A percentile compares a stretch with the other conserved stretches of the same genome.
Evolutionary conservation across 2,329 filamentous ascomycete species (phyloP).

Genomic region (Fusarium globosum): DNA sequence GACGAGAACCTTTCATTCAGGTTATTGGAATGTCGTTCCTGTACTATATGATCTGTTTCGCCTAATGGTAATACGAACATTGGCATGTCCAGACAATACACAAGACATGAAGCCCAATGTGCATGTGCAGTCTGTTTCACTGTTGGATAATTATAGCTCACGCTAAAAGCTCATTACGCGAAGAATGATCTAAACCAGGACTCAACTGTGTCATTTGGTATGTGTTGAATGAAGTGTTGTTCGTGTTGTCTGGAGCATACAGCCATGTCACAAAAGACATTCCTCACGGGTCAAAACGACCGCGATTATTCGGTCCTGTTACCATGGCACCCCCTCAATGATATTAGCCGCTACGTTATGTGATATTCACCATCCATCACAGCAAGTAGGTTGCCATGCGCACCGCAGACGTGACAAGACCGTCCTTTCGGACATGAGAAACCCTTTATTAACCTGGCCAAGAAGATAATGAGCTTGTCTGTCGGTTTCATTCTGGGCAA

Average conservation of each 20-base stretch:
- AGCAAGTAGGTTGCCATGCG: neutral
- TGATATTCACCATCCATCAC: conserved; percentile 10
- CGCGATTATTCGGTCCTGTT: conserved; percentile 22
- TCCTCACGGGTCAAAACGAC: conserved; percentile 17
- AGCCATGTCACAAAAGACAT: conserved; percentile 22
- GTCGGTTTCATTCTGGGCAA: neutral
- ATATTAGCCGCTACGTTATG: conserved; percentile 19
- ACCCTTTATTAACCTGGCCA: neutral
- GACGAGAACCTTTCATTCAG: neutral
- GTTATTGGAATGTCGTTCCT: neutral
- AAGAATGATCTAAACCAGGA: neutral
- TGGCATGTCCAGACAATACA: neutral
- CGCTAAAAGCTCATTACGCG: neutral
- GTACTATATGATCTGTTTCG: neutral
- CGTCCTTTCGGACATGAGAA: neutral
- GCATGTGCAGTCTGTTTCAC: conserved; percentile 14
- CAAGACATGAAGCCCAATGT: conserved; percentile 5
- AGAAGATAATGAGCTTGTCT: conserved; percentile 5
- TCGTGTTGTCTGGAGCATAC: conserved; percentile 5
- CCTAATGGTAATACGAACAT: neutral
- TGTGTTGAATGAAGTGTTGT: conserved; percentile 1
- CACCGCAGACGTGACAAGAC: neutral
- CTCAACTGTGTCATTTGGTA: conserved; percentile 15
- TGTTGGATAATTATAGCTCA: conserved; percentile 25
- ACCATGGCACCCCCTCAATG: conserved; percentile 28